Evolutionary conservation across 2,329 filamentous ascomycete genomes (phyloP), one percentile per base, ranked within the genome.

Genomic region (Xylariaceae sp.): DNA sequence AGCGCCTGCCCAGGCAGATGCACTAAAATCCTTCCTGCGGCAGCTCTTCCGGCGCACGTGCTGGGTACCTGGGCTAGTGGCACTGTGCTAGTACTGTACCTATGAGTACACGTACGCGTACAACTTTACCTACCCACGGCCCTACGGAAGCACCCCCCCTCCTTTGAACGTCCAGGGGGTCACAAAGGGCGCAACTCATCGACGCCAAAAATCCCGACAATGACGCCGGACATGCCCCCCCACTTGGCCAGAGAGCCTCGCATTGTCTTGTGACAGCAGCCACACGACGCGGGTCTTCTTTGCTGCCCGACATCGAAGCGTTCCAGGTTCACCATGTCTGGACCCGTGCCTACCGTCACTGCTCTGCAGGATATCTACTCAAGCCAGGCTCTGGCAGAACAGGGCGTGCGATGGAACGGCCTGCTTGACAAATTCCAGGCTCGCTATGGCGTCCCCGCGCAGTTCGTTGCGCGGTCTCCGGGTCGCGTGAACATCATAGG

Each of bases 401-500:
- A 96, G 71, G 80, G 77, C 42, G 75, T 80, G 62, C 80, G 94
- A 72, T 97, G 92, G 88, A 81, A 86, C 64, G 77, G 74, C 41
- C 79, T 97, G 41, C 75, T 92, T 40, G 74, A 80, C 48, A 79
- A 80, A 61, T 97, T 97, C 73, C 76, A 85, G 61, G 72, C 80
- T 54, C 75, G 74, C 40, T 95, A 92, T 72, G 85, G 84, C 62
- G 79, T 83, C 48, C 74, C 79, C 15, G 85, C 92, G 37, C 80
- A 88, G 55, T 96, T 96, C 66, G 84, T 97, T 18, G 83, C 92
- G 9, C 86, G 94, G 59, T 96, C 92, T 51, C 94, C 94, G 1
- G 94, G 94, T 56, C 84, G 94, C 62, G 94, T 99, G 62, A 97
- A 97, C 76, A 94, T 99, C 67, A 96, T 99, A 69, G 94, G 94